Conservation (phyloP, 306 rosid genomes). For the Sechiopsis laciniata region DNA sequence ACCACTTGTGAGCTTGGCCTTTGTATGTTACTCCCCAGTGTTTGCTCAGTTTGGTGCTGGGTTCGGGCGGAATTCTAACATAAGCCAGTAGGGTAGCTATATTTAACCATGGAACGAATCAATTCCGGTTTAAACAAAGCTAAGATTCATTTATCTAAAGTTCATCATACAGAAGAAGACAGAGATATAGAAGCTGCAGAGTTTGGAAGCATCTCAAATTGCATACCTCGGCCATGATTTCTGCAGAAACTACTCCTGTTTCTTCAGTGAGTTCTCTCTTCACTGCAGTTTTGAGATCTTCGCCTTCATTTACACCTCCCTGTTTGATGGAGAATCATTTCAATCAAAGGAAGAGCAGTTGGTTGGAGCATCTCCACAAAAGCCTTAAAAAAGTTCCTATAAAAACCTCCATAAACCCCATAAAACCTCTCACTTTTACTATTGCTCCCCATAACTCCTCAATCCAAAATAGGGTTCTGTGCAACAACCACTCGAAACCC, state of each 20-base stretch:
- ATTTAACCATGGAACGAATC: slow-evolving; percentile 10
- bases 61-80: slow-evolving; percentile 70
- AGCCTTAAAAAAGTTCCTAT: no score
- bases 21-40: slow-evolving; percentile 83
- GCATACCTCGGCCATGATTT: slow-evolving; percentile 64
- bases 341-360: not conserved
- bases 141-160: not conserved
- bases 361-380: no score
- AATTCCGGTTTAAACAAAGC: not conserved
- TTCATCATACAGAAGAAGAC: not conserved
- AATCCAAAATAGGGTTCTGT: no score
- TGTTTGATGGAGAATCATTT: slow-evolving; percentile 12
- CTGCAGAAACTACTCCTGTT: slow-evolving; percentile 77
- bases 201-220: not conserved
- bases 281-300: slow-evolving; percentile 69
- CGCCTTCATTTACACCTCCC: slow-evolving; percentile 85
- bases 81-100: slow-evolving; percentile 75
- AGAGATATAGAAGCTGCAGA: not conserved
- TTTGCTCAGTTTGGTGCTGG: slow-evolving; percentile 47
- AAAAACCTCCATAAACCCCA: no score
- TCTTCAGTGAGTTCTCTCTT: slow-evolving; percentile 73
- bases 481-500: no score
- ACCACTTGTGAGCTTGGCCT: slow-evolving; percentile 93
- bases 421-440: no score
- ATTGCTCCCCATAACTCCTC: no score